Evolutionary conservation across 352 stramenopile species (phyloP), one percentile per base, ranked within the genome.

Genomic region (Phytophthora pini): DNA sequence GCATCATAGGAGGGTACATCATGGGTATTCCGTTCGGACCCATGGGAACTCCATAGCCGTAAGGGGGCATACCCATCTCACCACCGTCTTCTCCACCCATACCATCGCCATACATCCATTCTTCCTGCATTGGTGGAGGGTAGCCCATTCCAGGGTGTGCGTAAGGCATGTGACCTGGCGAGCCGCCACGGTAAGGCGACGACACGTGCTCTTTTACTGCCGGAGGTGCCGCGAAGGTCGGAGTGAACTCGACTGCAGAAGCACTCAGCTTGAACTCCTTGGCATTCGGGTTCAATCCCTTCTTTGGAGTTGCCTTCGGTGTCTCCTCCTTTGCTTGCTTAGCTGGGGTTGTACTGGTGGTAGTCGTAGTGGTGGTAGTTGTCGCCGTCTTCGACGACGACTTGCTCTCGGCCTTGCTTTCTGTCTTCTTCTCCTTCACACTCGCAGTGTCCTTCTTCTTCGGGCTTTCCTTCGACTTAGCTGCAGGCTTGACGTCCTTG

Each of bases 241-340:
- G 88, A 34, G 84, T 94, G 56, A 96, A 96, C 40, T 64, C 64
- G 5, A 70, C 57, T 15, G 88, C 88, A 3, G 73, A 57, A 8
- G 84, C 84, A 40, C 72, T 95, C 31, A 93, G 72, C 68, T 93
- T 94, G 68, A 94, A 96, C 61, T 96, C 88, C 73, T 93, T 94
- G 3, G 87, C 87, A 29, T 93, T 90, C 36, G 86, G 82, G 58
- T 96, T 96, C 57, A 96, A 73, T 22, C 50, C 62, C 68, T 92
- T 94, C 68, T 92, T 94, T 26, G 74, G 50, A 34, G 71, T 59
- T 22, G 52, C 46, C 10, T 56, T 57, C 20, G 51, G 45, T 31
- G 58, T 32, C 24, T 70, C 65, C 12, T 62, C 46, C 43, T 65
- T 73, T 36, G 24, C 41, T 41, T 60, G 26, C 47, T 61, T 59